phyloP scores from a whole-genome alignment of 176 grass and related monocot genomes.

The Aechmea fasciata region DNA sequence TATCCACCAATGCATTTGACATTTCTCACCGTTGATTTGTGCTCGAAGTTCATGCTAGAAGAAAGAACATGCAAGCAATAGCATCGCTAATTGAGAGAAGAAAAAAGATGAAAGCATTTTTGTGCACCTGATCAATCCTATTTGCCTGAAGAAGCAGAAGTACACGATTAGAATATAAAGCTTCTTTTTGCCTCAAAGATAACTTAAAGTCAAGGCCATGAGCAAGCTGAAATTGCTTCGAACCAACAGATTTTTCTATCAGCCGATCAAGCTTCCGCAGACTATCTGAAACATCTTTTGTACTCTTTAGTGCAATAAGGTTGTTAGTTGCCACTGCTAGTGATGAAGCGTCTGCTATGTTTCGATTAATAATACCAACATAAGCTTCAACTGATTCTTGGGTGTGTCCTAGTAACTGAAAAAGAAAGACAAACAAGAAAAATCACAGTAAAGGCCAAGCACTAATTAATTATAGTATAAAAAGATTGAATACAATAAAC shows the following conservation, averaged over 20 bases:
- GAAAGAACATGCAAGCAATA: constrained; percentile 4
- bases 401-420: constrained; percentile 69
- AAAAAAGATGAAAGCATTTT: constrained; percentile 2
- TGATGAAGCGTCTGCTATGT: constrained; percentile 47
- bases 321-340: constrained; percentile 77
- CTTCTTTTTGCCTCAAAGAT: constrained; percentile 63
- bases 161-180: constrained; percentile 55
- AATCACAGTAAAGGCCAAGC: constrained; percentile 12
- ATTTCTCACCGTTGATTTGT: not conserved
- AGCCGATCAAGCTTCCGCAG: constrained; percentile 64
- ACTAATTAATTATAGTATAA: not conserved
- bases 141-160: constrained; percentile 84
- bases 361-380: constrained; percentile 39
- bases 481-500: constrained; percentile 3
- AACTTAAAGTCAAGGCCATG: constrained; percentile 69
- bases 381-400: constrained; percentile 80
- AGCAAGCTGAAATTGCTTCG: constrained; percentile 55
- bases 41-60: not conserved
- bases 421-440: constrained; percentile 22
- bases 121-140: constrained; percentile 68
- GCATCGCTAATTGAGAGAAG: not conserved
- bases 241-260: constrained; percentile 48
- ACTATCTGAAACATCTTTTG: constrained; percentile 68
- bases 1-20: not conserved
- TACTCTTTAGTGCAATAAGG: constrained; percentile 67